A percentile compares a stretch with the other conserved stretches of the same genome.
Evolutionary conservation across 169 alveolate species (phyloP).

Genomic region (Eimeria zaria): DNA sequence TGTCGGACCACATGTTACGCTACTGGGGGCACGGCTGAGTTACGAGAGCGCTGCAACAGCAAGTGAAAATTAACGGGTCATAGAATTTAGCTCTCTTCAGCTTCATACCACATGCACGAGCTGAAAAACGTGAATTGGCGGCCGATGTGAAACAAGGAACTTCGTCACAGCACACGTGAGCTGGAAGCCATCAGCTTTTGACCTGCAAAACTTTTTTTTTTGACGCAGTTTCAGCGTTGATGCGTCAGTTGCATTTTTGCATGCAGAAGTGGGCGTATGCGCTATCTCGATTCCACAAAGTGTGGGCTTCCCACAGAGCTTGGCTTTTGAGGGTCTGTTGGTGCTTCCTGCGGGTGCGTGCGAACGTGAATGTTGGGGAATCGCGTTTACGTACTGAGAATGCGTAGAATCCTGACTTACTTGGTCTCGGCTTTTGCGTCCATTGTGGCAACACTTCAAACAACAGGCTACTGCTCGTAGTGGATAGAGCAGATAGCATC

Average conservation of each 20-base stretch:
- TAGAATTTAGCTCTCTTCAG: not conserved
- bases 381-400: not conserved
- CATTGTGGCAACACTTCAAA: not conserved
- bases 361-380: not conserved
- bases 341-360: not conserved
- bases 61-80: not conserved
- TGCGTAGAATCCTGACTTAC: not conserved
- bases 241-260: not conserved
- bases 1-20: not conserved
- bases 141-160: not conserved
- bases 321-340: not conserved
- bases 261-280: not conserved
- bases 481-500: not conserved
- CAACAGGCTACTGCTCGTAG: not conserved
- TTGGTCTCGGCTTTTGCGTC: not conserved
- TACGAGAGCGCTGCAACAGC: not conserved
- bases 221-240: not conserved
- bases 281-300: not conserved
- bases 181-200: not conserved
- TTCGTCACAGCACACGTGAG: not conserved
- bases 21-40: not conserved
- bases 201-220: not conserved
- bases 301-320: not conserved
- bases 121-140: not conserved
- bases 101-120: not conserved